These are phyloP conservation scores for Ensete glaucum DNA, from an alignment of 176 grass and related monocot species.

Conservation along the genomic window DNA sequence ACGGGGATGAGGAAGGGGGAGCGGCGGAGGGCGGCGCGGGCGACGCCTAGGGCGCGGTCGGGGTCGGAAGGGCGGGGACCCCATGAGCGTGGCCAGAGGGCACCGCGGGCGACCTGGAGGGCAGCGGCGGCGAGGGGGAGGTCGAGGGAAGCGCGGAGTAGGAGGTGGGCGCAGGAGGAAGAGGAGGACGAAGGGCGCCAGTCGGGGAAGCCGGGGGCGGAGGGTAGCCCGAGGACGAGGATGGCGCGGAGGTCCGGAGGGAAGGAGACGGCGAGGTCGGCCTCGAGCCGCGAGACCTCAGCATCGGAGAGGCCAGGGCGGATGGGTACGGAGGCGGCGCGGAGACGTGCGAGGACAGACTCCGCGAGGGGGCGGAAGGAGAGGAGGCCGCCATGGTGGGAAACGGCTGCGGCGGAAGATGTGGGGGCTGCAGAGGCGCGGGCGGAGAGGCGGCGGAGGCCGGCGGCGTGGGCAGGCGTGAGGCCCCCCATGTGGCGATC, in stretches of 20 bases:
- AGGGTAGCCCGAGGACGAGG: slow-evolving; percentile 44
- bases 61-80: slow-evolving; percentile 46
- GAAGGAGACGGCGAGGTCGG: slow-evolving; percentile 68
- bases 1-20: slow-evolving; percentile 66
- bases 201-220: slow-evolving; percentile 64
- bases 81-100: slow-evolving; percentile 84
- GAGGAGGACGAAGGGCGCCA: slow-evolving; percentile 23
- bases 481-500: slow-evolving; percentile 47
- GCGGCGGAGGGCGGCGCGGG: slow-evolving; percentile 60
- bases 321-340: slow-evolving; percentile 33
- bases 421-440: slow-evolving; percentile 36
- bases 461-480: slow-evolving; percentile 52
- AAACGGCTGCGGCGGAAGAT: slow-evolving; percentile 28
- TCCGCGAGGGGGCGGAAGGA: slow-evolving; percentile 59
- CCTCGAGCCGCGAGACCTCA: slow-evolving; percentile 64
- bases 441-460: slow-evolving; percentile 64
- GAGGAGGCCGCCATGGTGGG: slow-evolving; percentile 47
- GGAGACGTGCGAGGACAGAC: slow-evolving; percentile 50
- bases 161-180: not conserved
- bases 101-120: slow-evolving; percentile 38
- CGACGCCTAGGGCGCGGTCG: slow-evolving; percentile 51
- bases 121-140: slow-evolving; percentile 47
- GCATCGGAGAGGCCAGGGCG: slow-evolving; percentile 48
- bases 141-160: slow-evolving; percentile 34
- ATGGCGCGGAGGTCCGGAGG: slow-evolving; percentile 89